These are phyloP conservation scores for Penicillium macrosclerotiorum DNA, from an alignment of 495 filamentous ascomycete species.

Conservation along the genomic window DNA sequence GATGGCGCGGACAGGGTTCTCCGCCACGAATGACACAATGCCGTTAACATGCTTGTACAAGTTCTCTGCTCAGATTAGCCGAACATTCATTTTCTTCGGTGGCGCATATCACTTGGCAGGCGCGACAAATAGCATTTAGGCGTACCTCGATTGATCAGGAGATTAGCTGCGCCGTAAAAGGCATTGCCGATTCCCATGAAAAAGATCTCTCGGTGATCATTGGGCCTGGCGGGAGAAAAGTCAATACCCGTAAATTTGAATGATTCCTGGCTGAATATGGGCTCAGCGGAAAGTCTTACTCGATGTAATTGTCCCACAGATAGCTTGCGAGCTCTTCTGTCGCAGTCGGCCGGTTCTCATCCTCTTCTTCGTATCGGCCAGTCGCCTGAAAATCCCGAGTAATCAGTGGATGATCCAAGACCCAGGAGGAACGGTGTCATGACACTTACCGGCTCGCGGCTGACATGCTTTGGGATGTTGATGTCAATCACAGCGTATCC, in stretches of 20 bases:
- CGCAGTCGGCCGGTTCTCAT: constrained; percentile 44
- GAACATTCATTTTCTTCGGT: neutral
- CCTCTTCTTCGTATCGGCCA: constrained; percentile 41
- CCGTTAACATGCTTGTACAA: constrained; percentile 55
- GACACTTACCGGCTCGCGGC: constrained; percentile 31
- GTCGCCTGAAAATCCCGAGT: constrained; percentile 27
- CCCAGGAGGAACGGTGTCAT: constrained; percentile 2
- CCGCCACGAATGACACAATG: constrained; percentile 51
- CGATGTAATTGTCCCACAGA: constrained; percentile 96
- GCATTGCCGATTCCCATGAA: constrained; percentile 81
- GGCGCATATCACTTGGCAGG: too few relatives aligned
- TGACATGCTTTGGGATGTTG: constrained; percentile 77
- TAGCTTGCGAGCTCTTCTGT: constrained; percentile 78
- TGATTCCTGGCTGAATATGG: too few relatives aligned
- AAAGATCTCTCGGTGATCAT: constrained; percentile 68
- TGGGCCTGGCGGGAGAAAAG: constrained; percentile 41
- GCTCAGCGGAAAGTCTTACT: too few relatives aligned
- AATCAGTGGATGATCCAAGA: neutral
- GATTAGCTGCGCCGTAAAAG: constrained; percentile 65
- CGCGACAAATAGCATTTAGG: neutral
- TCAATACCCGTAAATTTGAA: too few relatives aligned
- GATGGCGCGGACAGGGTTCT: constrained; percentile 55
- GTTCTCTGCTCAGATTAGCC: constrained; percentile 35
- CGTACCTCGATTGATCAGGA: constrained; percentile 65
- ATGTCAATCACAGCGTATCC: constrained; percentile 83